Evolutionary conservation across 2,329 filamentous ascomycete species (phyloP), one percentile per base, ranked within the genome.

Genomic region (Beauveria sp.): DNA sequence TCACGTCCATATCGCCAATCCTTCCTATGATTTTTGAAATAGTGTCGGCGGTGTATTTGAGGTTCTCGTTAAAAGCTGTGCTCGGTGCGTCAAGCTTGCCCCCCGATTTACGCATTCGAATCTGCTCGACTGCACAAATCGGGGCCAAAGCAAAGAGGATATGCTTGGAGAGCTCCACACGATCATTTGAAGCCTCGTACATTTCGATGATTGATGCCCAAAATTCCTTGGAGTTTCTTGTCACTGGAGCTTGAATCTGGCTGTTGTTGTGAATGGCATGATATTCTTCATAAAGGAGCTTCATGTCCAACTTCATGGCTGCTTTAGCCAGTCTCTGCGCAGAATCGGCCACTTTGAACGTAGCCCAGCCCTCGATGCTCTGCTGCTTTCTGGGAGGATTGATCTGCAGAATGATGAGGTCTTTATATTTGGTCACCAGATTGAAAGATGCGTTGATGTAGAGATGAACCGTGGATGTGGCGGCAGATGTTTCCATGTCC

Each of bases 11-110:
- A 64, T 93, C 89, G 42, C 88, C 88, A 49, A 99, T 77, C 12
- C 89, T 84, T 65, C 92, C 89, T 46, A 98, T 82, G 52, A 96
- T 85, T 63, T 85, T 83, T 20, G 87, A 86, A 26, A 96, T 83
- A 74, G 86, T 74, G 75, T 80, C 67, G 68, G 81, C 68, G 67
- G 81, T 80, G 49, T 74, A 77, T 53, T 74, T 70, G 6, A 93
- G 88, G 26, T 87, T 85, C 52, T 81, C 75, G 70, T 98, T 98
- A 79, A 96, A 98, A 30, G 84, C 80, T n/a, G 88, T 62, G 69
- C 71, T 64, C 65, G 72, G 60, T 67, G 78, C 66, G 73, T 73
- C 63, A 71, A 76, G 70, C n/a, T 73, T 68, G 18, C 69, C 68
- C 51, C 74, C 75, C 46, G 74, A 78, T 69, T 84, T 82, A 12